Conservation (phyloP, 129 eudicot species). For the Deinandra increscens region DNA sequence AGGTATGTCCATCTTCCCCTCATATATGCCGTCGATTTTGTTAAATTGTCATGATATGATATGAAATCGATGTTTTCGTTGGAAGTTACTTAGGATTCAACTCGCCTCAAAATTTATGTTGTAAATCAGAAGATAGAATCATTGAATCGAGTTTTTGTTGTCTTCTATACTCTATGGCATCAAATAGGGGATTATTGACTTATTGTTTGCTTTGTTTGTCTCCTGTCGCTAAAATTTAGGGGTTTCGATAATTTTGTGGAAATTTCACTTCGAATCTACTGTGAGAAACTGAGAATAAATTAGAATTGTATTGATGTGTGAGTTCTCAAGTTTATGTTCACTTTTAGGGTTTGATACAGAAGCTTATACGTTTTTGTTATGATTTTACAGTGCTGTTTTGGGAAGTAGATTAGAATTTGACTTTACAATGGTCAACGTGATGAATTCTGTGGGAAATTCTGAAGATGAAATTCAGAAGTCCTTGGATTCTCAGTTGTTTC, state of each 20-base stretch:
- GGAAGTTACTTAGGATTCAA: neutral
- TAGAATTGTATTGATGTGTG: neutral
- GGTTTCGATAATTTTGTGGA: neutral
- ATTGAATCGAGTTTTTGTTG: slow-evolving; percentile 1
- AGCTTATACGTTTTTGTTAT: slow-evolving; percentile 5
- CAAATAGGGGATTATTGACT: slow-evolving; percentile 4
- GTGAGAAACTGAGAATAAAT: neutral
- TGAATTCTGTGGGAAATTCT: slow-evolving; percentile 42
- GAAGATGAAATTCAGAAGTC: slow-evolving; percentile 51
- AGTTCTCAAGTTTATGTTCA: neutral
- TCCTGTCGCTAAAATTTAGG: slow-evolving; percentile 22
- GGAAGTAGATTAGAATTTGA: neutral
- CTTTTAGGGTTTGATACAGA: neutral
- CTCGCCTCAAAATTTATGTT: neutral
- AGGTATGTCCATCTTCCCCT: slow-evolving; percentile 19
- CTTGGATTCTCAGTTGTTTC: slow-evolving; percentile 81
- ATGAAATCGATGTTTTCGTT: neutral
- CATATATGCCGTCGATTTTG: neutral
- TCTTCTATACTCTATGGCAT: neutral
- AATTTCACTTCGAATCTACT: neutral
- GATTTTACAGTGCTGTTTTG: slow-evolving; percentile 6
- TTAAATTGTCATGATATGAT: neutral
- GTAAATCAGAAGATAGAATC: slow-evolving; percentile 1
- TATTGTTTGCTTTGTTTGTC: slow-evolving; percentile 31
- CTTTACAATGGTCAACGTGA: slow-evolving; percentile 42